Conservation (phyloP, 331 rosid genomes). For the Arachis monticola region DNA sequence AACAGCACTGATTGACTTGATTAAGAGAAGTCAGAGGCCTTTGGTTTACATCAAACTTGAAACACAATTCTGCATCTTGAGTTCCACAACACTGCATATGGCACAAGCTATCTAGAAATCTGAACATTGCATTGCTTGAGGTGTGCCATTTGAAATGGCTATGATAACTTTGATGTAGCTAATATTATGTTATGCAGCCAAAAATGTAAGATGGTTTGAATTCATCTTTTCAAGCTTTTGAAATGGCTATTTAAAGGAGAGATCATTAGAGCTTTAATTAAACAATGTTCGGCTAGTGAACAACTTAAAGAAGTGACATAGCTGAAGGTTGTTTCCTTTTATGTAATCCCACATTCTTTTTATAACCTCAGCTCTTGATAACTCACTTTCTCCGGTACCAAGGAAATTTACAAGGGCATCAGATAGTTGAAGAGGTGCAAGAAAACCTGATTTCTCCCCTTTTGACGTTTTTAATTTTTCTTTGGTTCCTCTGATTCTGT, state of each 20-base stretch:
- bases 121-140: background rate
- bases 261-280: background rate
- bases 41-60: no score
- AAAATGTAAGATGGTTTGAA: slow-evolving; percentile 3
- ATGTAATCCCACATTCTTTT: no score
- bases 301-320: slow-evolving; percentile 41
- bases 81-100: background rate
- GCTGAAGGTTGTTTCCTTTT: slow-evolving; percentile 46
- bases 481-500: slow-evolving; percentile 65
- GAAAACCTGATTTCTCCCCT: slow-evolving; percentile 77
- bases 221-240: slow-evolving; percentile 20
- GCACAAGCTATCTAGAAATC: background rate
- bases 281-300: slow-evolving; percentile 10
- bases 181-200: slow-evolving; percentile 27
- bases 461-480: slow-evolving; percentile 63
- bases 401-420: slow-evolving; percentile 71
- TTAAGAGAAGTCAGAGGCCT: no score
- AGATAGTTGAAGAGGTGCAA: slow-evolving; percentile 72
- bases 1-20: background rate
- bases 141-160: background rate
- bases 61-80: background rate
- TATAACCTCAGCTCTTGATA: no score
- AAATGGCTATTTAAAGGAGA: slow-evolving; percentile 15
- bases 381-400: no score
- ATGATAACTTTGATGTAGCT: background rate